phyloP scores from a whole-genome alignment of 2,329 filamentous ascomycete species.

The Aspergillus cejpii region DNA sequence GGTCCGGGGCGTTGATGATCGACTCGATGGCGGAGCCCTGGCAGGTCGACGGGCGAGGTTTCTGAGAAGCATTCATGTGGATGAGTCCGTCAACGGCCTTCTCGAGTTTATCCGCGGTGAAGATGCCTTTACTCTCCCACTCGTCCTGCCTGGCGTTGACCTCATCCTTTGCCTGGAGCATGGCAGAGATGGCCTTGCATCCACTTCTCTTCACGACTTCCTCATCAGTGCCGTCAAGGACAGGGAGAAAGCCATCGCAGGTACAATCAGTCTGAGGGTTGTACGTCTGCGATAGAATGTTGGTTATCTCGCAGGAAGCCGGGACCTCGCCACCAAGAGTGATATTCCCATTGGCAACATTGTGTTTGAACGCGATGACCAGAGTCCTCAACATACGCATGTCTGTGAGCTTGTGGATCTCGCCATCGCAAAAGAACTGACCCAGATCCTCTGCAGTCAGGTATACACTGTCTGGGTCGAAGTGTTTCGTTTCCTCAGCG shows the following conservation, averaged over 20 bases:
- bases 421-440: too few species aligned
- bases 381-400: too few species aligned
- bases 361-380: too few species aligned
- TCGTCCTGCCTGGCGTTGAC: slow-evolving; percentile 6
- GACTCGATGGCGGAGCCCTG: slow-evolving; percentile 2
- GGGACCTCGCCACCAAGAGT: slow-evolving; percentile 8
- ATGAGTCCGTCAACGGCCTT: slow-evolving; percentile 12
- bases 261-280: slow-evolving; percentile 12
- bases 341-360: slow-evolving; percentile 1
- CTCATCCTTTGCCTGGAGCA: slow-evolving; percentile 5
- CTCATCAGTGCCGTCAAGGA: not conserved
- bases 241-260: slow-evolving; percentile 10
- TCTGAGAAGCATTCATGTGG: slow-evolving; percentile 8
- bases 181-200: not conserved
- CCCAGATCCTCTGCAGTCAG: too few species aligned
- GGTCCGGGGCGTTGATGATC: slow-evolving; percentile 15
- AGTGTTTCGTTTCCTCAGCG: too few species aligned
- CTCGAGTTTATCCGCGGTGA: slow-evolving; percentile 11
- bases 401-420: too few species aligned
- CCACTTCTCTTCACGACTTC: not conserved
- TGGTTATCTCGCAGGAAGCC: slow-evolving; percentile 13
- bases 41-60: slow-evolving; percentile 4
- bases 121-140: slow-evolving; percentile 13
- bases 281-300: slow-evolving; percentile 14
- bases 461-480: too few species aligned